These are phyloP conservation scores for Rhynchospora pubera DNA, from an alignment of 176 grass and related monocot species.

Conservation along the genomic window DNA sequence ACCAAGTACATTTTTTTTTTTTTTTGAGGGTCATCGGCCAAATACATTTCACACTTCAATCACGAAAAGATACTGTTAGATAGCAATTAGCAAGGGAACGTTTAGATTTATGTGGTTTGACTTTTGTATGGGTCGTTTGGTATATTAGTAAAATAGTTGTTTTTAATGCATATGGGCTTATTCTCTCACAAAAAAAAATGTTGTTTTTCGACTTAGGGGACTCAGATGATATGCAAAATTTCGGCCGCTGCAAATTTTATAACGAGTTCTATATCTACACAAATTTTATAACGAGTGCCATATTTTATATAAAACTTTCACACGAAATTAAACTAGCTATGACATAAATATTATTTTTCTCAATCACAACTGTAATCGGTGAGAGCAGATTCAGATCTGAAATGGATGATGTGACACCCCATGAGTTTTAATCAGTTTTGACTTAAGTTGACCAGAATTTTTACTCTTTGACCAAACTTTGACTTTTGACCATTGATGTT, in stretches of 20 bases:
- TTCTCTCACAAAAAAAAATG: too few species aligned
- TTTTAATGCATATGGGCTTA: too few species aligned
- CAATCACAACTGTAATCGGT: background rate
- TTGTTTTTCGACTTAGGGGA: too few species aligned
- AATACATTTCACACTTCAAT: background rate
- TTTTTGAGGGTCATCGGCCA: too few species aligned
- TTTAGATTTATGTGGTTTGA: slow-evolving; percentile 3
- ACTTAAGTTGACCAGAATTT: too few species aligned
- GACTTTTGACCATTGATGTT: too few species aligned
- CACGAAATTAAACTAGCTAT: background rate
- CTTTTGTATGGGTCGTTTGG: background rate
- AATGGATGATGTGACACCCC: too few species aligned
- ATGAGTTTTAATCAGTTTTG: too few species aligned
- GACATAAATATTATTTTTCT: background rate
- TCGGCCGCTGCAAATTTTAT: background rate
- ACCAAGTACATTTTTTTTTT: too few species aligned
- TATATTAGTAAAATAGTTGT: background rate
- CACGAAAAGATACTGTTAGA: background rate
- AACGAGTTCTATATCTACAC: background rate
- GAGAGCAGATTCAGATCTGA: background rate
- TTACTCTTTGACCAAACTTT: too few species aligned
- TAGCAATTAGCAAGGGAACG: background rate
- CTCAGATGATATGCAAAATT: too few species aligned
- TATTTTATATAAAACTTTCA: background rate
- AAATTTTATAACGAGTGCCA: too few species aligned